phyloP scores from a whole-genome alignment of 805 yeast species.

The Metschnikowia borealis region DNA sequence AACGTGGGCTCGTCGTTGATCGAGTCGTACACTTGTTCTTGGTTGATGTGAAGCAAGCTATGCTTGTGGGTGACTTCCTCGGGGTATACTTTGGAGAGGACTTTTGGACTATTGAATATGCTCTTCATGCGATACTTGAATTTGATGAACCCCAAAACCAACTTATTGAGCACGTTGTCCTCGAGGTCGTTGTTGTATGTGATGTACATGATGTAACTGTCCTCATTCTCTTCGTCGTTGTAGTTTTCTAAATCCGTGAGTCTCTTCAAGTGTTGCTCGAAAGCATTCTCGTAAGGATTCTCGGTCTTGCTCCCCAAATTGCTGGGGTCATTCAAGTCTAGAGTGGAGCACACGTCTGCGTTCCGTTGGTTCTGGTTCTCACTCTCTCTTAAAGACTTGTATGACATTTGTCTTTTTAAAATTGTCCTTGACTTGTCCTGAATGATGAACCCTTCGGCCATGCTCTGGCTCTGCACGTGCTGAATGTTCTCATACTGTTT shows the following conservation, averaged over 20 bases:
- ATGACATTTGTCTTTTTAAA: slow-evolving; percentile 17
- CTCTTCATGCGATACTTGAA: slow-evolving; percentile 19
- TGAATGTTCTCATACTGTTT: slow-evolving; percentile 36
- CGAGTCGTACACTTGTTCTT: slow-evolving; percentile 26
- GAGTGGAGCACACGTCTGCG: not conserved
- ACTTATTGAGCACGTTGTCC: slow-evolving; percentile 17
- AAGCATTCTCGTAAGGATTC: slow-evolving; percentile 5
- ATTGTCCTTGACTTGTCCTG: slow-evolving; percentile 16
- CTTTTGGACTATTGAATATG: slow-evolving; percentile 7
- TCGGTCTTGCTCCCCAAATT: not conserved
- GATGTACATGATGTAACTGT: slow-evolving; percentile 23
- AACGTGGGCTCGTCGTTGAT: slow-evolving; percentile 30
- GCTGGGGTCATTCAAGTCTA: not conserved
- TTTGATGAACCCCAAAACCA: slow-evolving; percentile 21
- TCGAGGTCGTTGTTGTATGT: slow-evolving; percentile 18
- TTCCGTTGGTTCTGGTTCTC: not conserved
- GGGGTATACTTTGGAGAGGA: not conserved
- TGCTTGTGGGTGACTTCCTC: not conserved
- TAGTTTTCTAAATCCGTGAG: slow-evolving; percentile 13
- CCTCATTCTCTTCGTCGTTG: slow-evolving; percentile 19
- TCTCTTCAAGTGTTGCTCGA: slow-evolving; percentile 5
- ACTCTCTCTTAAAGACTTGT: slow-evolving; percentile 11
- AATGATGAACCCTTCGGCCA: slow-evolving; percentile 22
- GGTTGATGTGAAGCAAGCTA: slow-evolving; percentile 6
- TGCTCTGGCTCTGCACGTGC: slow-evolving; percentile 25